Percentiles rank a stretch among this genome's conserved stretches.
These are phyloP conservation scores for Cladosporium sp. DNA, from an alignment of 2,329 filamentous ascomycete genomes.

Conservation along the genomic window DNA sequence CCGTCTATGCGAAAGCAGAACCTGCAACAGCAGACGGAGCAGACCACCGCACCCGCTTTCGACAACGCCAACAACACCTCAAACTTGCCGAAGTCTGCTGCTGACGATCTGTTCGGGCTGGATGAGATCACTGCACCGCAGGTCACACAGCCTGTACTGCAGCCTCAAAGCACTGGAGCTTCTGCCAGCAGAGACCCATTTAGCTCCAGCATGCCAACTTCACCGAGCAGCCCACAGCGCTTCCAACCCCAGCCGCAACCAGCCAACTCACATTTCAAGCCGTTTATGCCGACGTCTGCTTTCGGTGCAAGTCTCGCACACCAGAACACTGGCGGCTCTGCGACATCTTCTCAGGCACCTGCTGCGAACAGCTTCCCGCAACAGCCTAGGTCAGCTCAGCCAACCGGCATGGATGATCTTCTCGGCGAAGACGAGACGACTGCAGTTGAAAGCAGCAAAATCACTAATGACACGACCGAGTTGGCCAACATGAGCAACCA, in stretches of 20 bases:
- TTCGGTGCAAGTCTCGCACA: slow-evolving; percentile 82
- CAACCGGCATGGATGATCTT: slow-evolving; percentile 71
- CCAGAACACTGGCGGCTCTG: slow-evolving; percentile 69
- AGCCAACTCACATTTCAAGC: slow-evolving; percentile 66
- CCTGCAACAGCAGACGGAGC: slow-evolving; percentile 52
- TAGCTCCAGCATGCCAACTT: slow-evolving; percentile 50
- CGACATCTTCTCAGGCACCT: slow-evolving; percentile 30
- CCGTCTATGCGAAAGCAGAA: slow-evolving; percentile 74
- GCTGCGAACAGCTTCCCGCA: slow-evolving; percentile 28
- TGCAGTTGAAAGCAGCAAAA: slow-evolving; percentile 80
- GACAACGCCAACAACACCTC: slow-evolving; percentile 48
- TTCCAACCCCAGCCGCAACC: slow-evolving; percentile 30
- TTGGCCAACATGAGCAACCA: slow-evolving; percentile 96
- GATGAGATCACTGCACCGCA: slow-evolving; percentile 65
- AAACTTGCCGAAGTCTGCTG: slow-evolving; percentile 69
- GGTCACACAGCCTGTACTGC: slow-evolving; percentile 53
- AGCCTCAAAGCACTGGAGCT: slow-evolving; percentile 72
- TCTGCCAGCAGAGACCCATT: slow-evolving; percentile 66
- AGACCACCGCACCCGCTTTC: slow-evolving; percentile 55
- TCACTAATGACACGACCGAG: slow-evolving; percentile 87
- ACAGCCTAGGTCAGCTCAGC: slow-evolving; percentile 36
- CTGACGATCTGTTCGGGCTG: slow-evolving; percentile 91
- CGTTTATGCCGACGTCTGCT: slow-evolving; percentile 86
- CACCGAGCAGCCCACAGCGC: slow-evolving; percentile 54
- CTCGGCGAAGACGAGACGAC: slow-evolving; percentile 76